Percentiles rank a stretch among this genome's conserved stretches.
Evolutionary conservation across 2,329 filamentous ascomycete species (phyloP).

Genomic region (Akanthomyces uredinophilus): DNA sequence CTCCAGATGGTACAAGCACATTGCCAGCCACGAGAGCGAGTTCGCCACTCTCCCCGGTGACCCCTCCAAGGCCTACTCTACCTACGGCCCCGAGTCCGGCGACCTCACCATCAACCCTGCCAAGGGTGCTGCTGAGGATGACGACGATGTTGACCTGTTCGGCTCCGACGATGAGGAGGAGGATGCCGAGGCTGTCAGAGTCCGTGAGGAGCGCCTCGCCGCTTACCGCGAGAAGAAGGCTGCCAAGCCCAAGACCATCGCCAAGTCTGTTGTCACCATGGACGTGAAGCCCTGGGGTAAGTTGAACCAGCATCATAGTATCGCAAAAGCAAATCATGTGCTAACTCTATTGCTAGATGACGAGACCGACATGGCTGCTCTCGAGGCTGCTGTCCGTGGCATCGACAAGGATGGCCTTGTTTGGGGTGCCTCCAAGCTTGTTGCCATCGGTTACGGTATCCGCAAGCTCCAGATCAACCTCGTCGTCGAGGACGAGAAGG

Average conservation of each 20-base stretch:
- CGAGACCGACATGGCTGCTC: conserved; percentile 82
- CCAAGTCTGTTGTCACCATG: conserved; percentile 93
- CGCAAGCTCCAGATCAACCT: conserved; percentile 99
- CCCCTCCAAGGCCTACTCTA: conserved; percentile 78
- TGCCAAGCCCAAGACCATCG: conserved; percentile 80
- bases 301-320: conserved; percentile 31
- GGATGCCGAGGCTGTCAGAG: conserved; percentile 75
- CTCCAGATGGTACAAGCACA: conserved; percentile 99
- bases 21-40: conserved; percentile 85
- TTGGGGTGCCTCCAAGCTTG: conserved; percentile 89
- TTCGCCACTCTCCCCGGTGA: conserved; percentile 89
- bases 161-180: conserved; percentile 92
- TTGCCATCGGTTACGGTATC: conserved; percentile 93
- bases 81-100: conserved; percentile 80
- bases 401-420: conserved; percentile 92
- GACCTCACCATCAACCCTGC: conserved; percentile 80
- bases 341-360: conserved; percentile 56
- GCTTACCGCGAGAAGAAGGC: conserved; percentile 98
- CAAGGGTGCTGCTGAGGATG: conserved; percentile 70
- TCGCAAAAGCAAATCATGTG: conserved; percentile 2
- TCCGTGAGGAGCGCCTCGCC: conserved; percentile 84
- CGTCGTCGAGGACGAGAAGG: conserved; percentile 94
- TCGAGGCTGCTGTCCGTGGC: conserved; percentile 74
- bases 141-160: conserved; percentile 90
- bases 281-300: conserved; percentile 99